These are phyloP conservation scores for Rubus idaeus DNA, from an alignment of 306 rosid genomes.

Conservation along the genomic window DNA sequence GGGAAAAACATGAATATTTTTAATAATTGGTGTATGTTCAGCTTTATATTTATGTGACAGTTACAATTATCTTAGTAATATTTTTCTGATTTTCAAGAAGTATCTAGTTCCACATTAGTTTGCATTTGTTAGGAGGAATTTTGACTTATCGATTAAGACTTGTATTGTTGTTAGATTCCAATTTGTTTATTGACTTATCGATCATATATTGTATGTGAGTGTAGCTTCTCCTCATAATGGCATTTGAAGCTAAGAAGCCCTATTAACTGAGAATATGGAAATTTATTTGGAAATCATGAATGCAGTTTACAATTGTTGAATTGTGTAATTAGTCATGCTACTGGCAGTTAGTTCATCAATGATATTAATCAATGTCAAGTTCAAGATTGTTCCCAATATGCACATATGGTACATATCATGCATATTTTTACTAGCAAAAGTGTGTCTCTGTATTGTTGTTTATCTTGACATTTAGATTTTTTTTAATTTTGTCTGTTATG, in stretches of 20 bases:
- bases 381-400: not conserved
- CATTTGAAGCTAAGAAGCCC: not conserved
- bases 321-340: not conserved
- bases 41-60: not conserved
- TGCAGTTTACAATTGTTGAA: not conserved
- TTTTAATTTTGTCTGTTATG: not conserved
- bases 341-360: not conserved
- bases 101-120: not conserved
- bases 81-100: not conserved
- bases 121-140: not conserved
- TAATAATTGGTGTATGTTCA: too few relatives aligned
- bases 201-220: not conserved
- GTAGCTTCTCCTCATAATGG: not conserved
- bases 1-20: too few relatives aligned
- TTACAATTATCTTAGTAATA: not conserved
- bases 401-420: not conserved
- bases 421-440: not conserved
- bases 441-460: not conserved
- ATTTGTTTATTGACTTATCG: not conserved
- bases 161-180: not conserved
- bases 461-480: not conserved
- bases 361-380: not conserved
- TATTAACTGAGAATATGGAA: not conserved
- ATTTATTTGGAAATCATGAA: not conserved
- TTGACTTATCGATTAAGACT: not conserved